Evolutionary conservation across 495 filamentous ascomycete genomes (phyloP).

Genomic region (Cryomyces antarcticus): DNA sequence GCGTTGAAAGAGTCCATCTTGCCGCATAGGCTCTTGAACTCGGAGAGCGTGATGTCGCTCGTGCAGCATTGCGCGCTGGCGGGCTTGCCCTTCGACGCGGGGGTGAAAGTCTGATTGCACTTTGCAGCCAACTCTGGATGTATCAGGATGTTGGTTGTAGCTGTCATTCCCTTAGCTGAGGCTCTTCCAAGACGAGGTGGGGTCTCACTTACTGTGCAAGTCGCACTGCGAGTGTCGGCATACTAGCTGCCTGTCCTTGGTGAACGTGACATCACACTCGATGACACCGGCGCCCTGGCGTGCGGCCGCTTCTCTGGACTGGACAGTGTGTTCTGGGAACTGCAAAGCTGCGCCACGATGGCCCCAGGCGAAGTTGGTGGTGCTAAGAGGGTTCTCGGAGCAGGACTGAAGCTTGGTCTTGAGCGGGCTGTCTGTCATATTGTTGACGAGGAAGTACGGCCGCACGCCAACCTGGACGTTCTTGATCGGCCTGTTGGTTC

Average conservation of each 20-base stretch:
- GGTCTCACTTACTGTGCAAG: slow-evolving; percentile 24
- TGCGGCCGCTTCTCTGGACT: slow-evolving; percentile 30
- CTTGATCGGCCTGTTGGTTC: too few species aligned
- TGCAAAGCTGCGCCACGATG: slow-evolving; percentile 39
- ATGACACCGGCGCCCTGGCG: slow-evolving; percentile 43
- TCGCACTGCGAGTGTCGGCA: slow-evolving; percentile 45
- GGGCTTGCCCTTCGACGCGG: slow-evolving; percentile 12
- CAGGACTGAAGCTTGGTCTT: slow-evolving; percentile 34
- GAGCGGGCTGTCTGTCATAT: slow-evolving; percentile 35
- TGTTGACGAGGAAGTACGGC: slow-evolving; percentile 35
- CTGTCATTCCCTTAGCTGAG: too few species aligned
- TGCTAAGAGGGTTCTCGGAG: slow-evolving; percentile 23
- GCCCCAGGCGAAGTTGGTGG: slow-evolving; percentile 29
- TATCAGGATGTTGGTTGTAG: slow-evolving; percentile 38
- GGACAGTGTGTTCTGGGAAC: slow-evolving; percentile 38
- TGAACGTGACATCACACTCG: slow-evolving; percentile 45
- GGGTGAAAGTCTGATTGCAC: slow-evolving; percentile 37
- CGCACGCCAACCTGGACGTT: slow-evolving; percentile 31
- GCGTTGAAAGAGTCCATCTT: slow-evolving; percentile 41
- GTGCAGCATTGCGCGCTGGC: slow-evolving; percentile 41
- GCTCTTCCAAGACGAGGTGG: too few species aligned
- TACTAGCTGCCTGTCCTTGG: slow-evolving; percentile 35
- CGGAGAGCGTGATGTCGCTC: slow-evolving; percentile 36
- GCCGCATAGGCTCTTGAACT: slow-evolving; percentile 37
- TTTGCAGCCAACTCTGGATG: slow-evolving; percentile 34